Percentiles rank a stretch among this genome's conserved stretches.
phyloP scores from a whole-genome alignment of 352 stramenopile species.

The Globisporangium orthogonon region DNA sequence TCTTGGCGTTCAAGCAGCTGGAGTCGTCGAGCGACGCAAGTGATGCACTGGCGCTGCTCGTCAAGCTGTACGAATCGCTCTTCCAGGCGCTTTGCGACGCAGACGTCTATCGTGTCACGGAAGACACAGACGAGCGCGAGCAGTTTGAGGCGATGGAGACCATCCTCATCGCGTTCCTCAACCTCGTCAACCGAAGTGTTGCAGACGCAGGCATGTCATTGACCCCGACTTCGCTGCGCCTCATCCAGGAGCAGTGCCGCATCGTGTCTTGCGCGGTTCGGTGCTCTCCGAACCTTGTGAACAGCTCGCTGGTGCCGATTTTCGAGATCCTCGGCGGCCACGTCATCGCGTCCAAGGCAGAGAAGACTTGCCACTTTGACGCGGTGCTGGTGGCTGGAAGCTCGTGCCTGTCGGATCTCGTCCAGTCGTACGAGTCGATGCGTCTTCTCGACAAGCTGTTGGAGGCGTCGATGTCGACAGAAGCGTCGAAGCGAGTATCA shows the following conservation, averaged over 20 bases:
- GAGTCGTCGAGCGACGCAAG: background rate
- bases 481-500: constrained; percentile 9
- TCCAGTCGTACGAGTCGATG: constrained; percentile 82
- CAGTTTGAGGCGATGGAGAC: constrained; percentile 80
- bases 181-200: constrained; percentile 9
- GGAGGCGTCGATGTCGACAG: constrained; percentile 21
- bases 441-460: constrained; percentile 68
- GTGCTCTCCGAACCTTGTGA: constrained; percentile 74
- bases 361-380: background rate
- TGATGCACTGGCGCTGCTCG: constrained; percentile 25
- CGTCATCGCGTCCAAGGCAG: constrained; percentile 6
- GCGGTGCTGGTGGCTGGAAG: constrained; percentile 16
- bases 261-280: constrained; percentile 54
- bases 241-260: constrained; percentile 25
- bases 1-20: constrained; percentile 28
- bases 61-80: constrained; percentile 48
- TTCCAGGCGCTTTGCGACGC: constrained; percentile 58
- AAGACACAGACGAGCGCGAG: constrained; percentile 76
- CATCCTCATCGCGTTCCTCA: constrained; percentile 51
- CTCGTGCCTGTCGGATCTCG: constrained; percentile 40
- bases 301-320: constrained; percentile 53
- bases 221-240: background rate
- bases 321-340: constrained; percentile 48
- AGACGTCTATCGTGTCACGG: constrained; percentile 81
- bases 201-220: background rate